Conservation (phyloP, 441 rosid genomes). For the Pelargonium citronellum region DNA sequence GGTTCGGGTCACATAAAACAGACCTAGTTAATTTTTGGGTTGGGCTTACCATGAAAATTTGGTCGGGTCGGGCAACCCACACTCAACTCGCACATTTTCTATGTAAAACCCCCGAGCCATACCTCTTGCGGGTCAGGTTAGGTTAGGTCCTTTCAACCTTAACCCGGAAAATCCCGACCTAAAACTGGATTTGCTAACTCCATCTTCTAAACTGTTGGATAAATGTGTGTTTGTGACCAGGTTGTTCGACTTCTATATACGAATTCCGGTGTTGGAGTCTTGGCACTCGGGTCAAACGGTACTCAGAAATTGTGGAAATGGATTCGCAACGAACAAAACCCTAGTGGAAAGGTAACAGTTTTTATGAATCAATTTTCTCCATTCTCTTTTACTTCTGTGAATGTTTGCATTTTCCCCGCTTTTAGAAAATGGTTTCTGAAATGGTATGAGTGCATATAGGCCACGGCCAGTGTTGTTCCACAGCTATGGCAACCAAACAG, state of each 20-base stretch:
- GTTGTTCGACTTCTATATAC: constrained; percentile 66
- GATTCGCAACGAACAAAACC: constrained; percentile 36
- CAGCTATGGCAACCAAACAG: constrained; percentile 75
- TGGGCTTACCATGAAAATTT: too few relatives aligned
- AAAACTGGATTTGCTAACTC: too few relatives aligned
- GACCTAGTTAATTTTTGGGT: too few relatives aligned
- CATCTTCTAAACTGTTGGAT: constrained; percentile 10
- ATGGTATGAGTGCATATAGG: constrained; percentile 28
- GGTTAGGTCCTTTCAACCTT: too few relatives aligned
- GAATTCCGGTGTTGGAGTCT: constrained; percentile 57
- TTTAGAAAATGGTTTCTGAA: background rate
- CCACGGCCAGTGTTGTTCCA: constrained; percentile 54
- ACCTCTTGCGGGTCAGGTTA: too few relatives aligned
- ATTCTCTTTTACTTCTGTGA: constrained; percentile 10
- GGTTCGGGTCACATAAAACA: too few relatives aligned
- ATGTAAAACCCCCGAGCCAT: too few relatives aligned
- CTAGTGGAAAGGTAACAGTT: constrained; percentile 45
- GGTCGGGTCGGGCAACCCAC: too few relatives aligned
- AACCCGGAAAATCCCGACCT: too few relatives aligned
- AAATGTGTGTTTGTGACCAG: constrained; percentile 29
- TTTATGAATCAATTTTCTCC: constrained; percentile 18
- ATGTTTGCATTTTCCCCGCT: background rate
- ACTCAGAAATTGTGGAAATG: constrained; percentile 86
- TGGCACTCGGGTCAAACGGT: constrained; percentile 76
- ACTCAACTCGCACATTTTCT: too few relatives aligned